phyloP scores from a whole-genome alignment of 1,139 yeast genomes.

The Candida dubliniensis region DNA sequence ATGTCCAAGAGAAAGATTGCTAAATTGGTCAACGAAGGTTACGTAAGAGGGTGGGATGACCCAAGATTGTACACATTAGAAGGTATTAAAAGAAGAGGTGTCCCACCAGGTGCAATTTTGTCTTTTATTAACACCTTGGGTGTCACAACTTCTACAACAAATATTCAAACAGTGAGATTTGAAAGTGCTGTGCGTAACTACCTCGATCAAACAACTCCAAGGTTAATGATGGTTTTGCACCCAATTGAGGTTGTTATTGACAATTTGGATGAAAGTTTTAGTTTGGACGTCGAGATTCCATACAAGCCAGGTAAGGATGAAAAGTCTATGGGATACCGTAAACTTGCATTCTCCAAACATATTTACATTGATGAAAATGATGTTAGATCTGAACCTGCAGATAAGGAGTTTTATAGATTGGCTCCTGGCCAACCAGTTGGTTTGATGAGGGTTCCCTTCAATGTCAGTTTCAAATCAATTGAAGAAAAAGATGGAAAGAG shows the following conservation, averaged over 20 bases:
- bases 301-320: conserved; percentile 85
- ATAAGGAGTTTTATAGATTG: conserved; percentile 72
- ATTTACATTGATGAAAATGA: conserved; percentile 84
- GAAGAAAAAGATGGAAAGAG: conserved; percentile 66
- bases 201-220: conserved; percentile 88
- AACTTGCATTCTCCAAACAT: conserved; percentile 71
- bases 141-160: conserved; percentile 90
- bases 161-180: conserved; percentile 85
- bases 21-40: conserved; percentile 75
- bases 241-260: conserved; percentile 85
- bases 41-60: conserved; percentile 97
- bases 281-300: conserved; percentile 64
- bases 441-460: conserved; percentile 87
- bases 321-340: conserved; percentile 66
- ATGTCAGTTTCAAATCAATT: conserved; percentile 68
- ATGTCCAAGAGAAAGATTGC: conserved; percentile 95
- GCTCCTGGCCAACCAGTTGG: conserved; percentile 97
- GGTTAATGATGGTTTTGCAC: conserved; percentile 89
- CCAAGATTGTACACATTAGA: conserved; percentile 95
- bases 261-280: conserved; percentile 73
- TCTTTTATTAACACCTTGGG: conserved; percentile 93
- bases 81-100: conserved; percentile 94
- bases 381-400: conserved; percentile 36
- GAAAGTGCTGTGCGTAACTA: conserved; percentile 86
- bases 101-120: conserved; percentile 98